A percentile compares a stretch with the other conserved stretches of the same genome.
Evolutionary conservation across 2,329 filamentous ascomycete species (phyloP).

Genomic region (Colletotrichum sp.): DNA sequence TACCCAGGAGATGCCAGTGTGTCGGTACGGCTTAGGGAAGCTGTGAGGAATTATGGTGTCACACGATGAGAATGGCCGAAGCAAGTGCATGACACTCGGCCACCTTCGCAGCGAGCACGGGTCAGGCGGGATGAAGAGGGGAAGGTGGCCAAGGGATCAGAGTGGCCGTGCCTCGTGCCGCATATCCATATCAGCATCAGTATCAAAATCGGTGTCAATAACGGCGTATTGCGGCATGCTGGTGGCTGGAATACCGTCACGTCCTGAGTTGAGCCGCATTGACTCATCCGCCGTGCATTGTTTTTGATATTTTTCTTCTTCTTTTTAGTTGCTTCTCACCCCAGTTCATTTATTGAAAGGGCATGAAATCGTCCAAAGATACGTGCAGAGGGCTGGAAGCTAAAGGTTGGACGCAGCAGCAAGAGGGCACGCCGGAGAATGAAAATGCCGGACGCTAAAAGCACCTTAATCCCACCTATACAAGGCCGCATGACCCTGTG

Average conservation of each 20-base stretch:
- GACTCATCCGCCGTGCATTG: background rate
- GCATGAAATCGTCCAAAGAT: background rate
- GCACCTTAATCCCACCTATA: background rate
- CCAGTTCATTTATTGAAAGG: background rate
- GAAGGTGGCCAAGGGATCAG: background rate
- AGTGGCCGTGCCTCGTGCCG: background rate
- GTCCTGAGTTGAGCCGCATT: background rate
- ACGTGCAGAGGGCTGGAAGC: background rate
- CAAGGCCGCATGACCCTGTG: background rate
- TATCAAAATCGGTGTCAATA: background rate
- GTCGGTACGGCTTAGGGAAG: background rate
- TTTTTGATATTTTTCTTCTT: background rate
- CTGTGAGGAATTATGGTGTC: background rate
- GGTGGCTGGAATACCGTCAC: background rate
- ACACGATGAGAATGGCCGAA: background rate
- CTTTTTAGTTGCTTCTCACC: background rate
- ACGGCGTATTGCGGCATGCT: background rate
- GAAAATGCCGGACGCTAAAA: background rate
- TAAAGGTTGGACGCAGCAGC: background rate
- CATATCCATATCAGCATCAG: background rate
- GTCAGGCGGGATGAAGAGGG: background rate
- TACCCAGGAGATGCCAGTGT: background rate
- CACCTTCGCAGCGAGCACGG: background rate
- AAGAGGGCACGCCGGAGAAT: background rate
- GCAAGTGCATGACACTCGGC: background rate